A percentile compares a stretch with the other conserved stretches of the same genome.
phyloP scores from a whole-genome alignment of 164 flowering plant species.

The Vitis rupestris region DNA sequence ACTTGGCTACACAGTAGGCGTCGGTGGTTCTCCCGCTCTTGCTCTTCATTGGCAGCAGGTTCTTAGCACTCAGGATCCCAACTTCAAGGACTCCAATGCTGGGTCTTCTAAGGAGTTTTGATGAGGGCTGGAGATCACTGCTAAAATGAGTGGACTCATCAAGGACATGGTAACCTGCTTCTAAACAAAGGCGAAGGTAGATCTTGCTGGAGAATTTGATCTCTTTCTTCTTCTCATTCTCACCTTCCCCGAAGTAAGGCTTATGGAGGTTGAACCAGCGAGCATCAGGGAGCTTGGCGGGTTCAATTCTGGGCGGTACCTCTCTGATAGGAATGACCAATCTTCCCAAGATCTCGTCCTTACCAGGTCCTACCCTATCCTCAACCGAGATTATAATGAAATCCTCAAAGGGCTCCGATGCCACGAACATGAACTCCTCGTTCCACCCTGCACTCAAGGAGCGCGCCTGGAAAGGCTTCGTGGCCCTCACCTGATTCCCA shows the following conservation, averaged over 20 bases:
- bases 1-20: constrained; percentile 86
- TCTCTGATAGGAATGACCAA: constrained; percentile 34
- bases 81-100: constrained; percentile 73
- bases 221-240: constrained; percentile 54
- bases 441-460: constrained; percentile 56
- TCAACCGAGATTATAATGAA: constrained; percentile 45
- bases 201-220: constrained; percentile 74
- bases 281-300: constrained; percentile 30
- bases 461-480: constrained; percentile 25
- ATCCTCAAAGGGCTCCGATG: constrained; percentile 76
- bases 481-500: constrained; percentile 46
- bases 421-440: constrained; percentile 84
- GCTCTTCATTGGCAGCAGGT: constrained; percentile 62
- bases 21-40: constrained; percentile 53
- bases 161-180: constrained; percentile 79
- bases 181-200: constrained; percentile 54
- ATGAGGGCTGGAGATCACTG: constrained; percentile 81
- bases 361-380: constrained; percentile 51
- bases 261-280: constrained; percentile 66
- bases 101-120: constrained; percentile 48
- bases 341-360: constrained; percentile 54
- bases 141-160: constrained; percentile 83
- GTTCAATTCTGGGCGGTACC: constrained; percentile 40
- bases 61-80: constrained; percentile 67
- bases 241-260: constrained; percentile 29